Evolutionary conservation across 78 protist species (phyloP), one percentile per base, ranked within the genome.

Genomic region (Dictyostelium intermedium): DNA sequence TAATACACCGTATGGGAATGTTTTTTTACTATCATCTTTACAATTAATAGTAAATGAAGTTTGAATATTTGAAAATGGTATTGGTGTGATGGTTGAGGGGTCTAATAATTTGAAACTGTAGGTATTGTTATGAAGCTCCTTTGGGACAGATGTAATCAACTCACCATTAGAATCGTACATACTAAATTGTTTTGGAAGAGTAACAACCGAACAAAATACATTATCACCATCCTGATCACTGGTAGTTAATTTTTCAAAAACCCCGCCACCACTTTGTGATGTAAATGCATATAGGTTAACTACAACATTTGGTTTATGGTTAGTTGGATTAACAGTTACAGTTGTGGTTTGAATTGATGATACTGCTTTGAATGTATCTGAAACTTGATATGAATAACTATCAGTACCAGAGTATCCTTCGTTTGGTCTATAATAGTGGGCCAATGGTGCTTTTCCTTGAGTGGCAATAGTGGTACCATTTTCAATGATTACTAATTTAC

Each of bases 391-490:
- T 16, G 27, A 45, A 35, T 72, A 73, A 9, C 11, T 13, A 34
- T 85, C 91, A 39, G 25, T 20, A 45, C 91, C 91, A 27, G 6
- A 70, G 53, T 25, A 85, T 6, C 91, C 91, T 14, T 66, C 14
- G 30, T 85, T 85, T 45, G 91, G 91, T 14, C 18, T 47, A 32
- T 85, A 85, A 7, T 69, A 25, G 13, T 72, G 18, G 23, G 0
- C 8, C 0, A 85, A 34, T 39, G 91, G 91, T 5, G 82, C 91
- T 16, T 30, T 14, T 25, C 79, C 79, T 34, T 27, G 41, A 10
- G 5, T 34, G 1, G 20, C 50, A 16, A 27, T 5, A 1, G 25
- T 9, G 9, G 11, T 32, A 32, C 74, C 74, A 34, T 23, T 13
- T 61, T 61, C 13, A 8, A 7, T 13, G 13, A 18, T 61, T n/a